Percentiles rank a stretch among this genome's conserved stretches.
phyloP scores from a whole-genome alignment of 2,329 filamentous ascomycete genomes.

The Penicillium hesseltinei region DNA sequence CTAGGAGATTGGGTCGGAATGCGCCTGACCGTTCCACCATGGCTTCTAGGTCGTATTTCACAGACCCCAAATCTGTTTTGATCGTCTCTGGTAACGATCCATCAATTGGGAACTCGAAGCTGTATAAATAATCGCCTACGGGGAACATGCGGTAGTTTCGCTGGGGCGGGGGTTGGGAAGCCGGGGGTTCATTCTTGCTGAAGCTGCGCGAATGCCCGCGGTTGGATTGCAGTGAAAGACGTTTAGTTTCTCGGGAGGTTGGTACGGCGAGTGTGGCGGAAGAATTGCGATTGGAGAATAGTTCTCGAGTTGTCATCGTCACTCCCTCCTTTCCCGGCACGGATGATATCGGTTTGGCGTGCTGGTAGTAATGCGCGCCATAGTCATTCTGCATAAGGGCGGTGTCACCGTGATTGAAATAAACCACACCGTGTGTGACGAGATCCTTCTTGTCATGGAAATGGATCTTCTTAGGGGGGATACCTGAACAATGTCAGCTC shows the following conservation, averaged over 20 bases:
- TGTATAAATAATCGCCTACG: constrained; percentile 70
- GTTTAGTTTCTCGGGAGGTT: constrained; percentile 54
- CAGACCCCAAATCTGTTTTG: constrained; percentile 78
- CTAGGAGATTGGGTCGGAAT: constrained; percentile 84
- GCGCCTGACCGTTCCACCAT: constrained; percentile 82
- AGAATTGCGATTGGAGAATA: constrained; percentile 42
- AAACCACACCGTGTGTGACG: constrained; percentile 84
- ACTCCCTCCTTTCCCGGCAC: constrained; percentile 32
- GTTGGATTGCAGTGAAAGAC: constrained; percentile 74
- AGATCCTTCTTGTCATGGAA: constrained; percentile 80
- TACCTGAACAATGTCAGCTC: constrained; percentile 51
- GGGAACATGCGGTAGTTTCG: constrained; percentile 86
- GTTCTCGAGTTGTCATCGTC: constrained; percentile 33
- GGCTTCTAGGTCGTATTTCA: constrained; percentile 85
- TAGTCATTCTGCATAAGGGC: constrained; percentile 56
- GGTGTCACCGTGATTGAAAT: constrained; percentile 67
- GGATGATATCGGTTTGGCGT: constrained; percentile 43
- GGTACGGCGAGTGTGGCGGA: constrained; percentile 46
- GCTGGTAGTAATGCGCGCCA: constrained; percentile 61
- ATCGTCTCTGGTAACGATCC: constrained; percentile 79
- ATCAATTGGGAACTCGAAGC: constrained; percentile 80
- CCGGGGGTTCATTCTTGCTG: constrained; percentile 69
- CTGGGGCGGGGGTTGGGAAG: constrained; percentile 59
- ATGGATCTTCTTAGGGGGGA: constrained; percentile 81
- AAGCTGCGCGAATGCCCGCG: constrained; percentile 82